Percentiles rank a stretch among this genome's conserved stretches.
phyloP scores from a whole-genome alignment of 2,329 filamentous ascomycete genomes.

The Xylaria sp. region DNA sequence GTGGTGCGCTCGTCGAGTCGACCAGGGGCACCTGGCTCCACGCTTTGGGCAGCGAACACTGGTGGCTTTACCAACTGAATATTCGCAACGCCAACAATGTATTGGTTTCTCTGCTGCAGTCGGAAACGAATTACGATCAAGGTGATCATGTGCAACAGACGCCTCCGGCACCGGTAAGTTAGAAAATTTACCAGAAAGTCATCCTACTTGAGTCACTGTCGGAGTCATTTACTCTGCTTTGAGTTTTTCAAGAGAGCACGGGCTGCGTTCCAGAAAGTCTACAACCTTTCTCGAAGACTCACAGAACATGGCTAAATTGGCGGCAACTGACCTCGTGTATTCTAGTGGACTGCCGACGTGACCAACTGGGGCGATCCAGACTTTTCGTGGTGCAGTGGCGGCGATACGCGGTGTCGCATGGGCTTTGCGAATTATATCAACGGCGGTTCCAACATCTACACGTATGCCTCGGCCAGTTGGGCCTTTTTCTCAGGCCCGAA shows the following conservation, averaged over 20 bases:
- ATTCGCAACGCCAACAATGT: conserved; percentile 62
- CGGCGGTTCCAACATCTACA: conserved; percentile 55
- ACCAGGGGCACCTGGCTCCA: conserved; percentile 63
- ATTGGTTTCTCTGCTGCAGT: conserved; percentile 62
- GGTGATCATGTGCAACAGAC: conserved; percentile 53
- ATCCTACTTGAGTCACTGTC: not conserved
- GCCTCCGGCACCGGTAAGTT: conserved; percentile 49
- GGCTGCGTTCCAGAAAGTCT: no score
- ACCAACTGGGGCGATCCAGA: conserved; percentile 56
- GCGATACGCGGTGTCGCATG: conserved; percentile 56
- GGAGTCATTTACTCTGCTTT: no score
- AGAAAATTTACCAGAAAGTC: not conserved
- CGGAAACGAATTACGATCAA: conserved; percentile 65
- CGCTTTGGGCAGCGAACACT: conserved; percentile 66
- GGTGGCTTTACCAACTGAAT: conserved; percentile 68
- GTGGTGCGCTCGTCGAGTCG: conserved; percentile 59
- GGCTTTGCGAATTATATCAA: conserved; percentile 56
- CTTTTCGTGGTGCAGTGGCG: conserved; percentile 54
- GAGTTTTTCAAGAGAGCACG: no score
- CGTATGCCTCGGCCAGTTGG: conserved; percentile 57
- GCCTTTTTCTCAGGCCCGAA: conserved; percentile 57
- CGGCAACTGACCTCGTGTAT: not conserved
- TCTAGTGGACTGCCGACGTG: conserved; percentile 52
- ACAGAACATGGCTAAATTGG: not conserved
- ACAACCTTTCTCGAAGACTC: no score